These are phyloP conservation scores for Naumovozyma castellii DNA, from an alignment of 805 yeast species.

Conservation along the genomic window DNA sequence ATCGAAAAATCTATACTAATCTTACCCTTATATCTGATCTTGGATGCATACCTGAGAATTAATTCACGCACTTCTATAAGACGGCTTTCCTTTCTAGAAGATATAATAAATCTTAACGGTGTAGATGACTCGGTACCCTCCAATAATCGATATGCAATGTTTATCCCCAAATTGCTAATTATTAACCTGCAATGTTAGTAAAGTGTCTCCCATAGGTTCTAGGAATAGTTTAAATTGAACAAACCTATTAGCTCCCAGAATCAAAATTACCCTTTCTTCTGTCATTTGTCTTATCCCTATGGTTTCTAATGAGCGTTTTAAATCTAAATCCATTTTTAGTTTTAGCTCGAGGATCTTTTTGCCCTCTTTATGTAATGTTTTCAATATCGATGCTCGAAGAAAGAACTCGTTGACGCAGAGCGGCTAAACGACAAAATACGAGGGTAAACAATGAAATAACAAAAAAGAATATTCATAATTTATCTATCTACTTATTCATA, in stretches of 20 bases:
- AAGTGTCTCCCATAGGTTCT: not conserved
- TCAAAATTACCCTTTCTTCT: no score
- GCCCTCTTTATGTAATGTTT: no score
- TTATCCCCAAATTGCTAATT: conserved; percentile 77
- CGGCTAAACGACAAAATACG: no score
- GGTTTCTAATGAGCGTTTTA: no score
- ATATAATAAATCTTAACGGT: conserved; percentile 69
- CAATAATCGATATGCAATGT: conserved; percentile 71
- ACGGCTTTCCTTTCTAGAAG: conserved; percentile 79
- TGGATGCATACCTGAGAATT: conserved; percentile 39
- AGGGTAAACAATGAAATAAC: no score
- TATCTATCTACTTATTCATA: no score
- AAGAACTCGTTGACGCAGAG: no score
- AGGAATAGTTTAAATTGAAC: not conserved
- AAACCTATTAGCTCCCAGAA: conserved; percentile 36
- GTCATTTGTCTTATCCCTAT: no score
- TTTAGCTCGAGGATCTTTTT: no score
- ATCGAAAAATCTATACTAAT: conserved; percentile 66
- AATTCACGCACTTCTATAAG: conserved; percentile 61
- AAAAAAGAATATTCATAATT: no score
- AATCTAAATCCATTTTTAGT: no score
- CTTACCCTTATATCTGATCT: conserved; percentile 35
- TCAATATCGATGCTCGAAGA: no score
- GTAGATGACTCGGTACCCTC: conserved; percentile 41
- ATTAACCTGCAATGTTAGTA: not conserved